Conservation (phyloP, 2,329 filamentous ascomycete genomes). For the Epichloe coenophiala region DNA sequence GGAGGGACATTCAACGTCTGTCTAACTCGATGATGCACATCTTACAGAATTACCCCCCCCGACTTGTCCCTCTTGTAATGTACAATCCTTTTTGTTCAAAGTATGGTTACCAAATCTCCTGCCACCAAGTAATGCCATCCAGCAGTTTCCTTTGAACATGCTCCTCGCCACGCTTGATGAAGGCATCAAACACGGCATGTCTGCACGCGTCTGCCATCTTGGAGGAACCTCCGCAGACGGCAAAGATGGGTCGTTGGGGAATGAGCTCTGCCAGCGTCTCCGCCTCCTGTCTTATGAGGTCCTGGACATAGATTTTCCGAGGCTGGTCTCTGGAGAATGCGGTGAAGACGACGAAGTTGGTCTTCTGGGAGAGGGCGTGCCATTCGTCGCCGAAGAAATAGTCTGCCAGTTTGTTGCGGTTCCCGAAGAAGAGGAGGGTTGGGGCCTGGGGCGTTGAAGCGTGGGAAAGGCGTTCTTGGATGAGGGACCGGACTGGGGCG, state of each 20-base stretch:
- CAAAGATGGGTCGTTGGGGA: slow-evolving; percentile 29
- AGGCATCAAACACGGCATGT: slow-evolving; percentile 35
- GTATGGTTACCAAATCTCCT: slow-evolving; percentile 41
- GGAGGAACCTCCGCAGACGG: slow-evolving; percentile 42
- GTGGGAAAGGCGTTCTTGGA: slow-evolving; percentile 52
- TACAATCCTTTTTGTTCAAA: no score
- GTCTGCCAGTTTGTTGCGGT: slow-evolving; percentile 60
- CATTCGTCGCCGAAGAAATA: slow-evolving; percentile 77
- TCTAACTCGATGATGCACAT: no score
- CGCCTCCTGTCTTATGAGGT: slow-evolving; percentile 33
- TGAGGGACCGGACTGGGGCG: slow-evolving; percentile 67
- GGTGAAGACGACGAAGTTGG: slow-evolving; percentile 21
- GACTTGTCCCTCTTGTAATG: no score
- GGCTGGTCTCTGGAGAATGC: slow-evolving; percentile 36
- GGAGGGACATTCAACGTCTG: no score
- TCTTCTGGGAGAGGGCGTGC: slow-evolving; percentile 20
- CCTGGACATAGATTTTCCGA: slow-evolving; percentile 43
- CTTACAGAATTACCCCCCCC: no score
- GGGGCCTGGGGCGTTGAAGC: slow-evolving; percentile 14
- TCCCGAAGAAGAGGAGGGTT: slow-evolving; percentile 68
- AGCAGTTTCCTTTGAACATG: slow-evolving; percentile 26
- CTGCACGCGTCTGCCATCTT: slow-evolving; percentile 45
- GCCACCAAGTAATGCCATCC: slow-evolving; percentile 32
- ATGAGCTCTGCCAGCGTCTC: slow-evolving; percentile 20
- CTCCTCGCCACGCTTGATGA: slow-evolving; percentile 25